Evolutionary conservation across 768 basidiomycete species (phyloP).

Genomic region (Xerocomus potaroensis): DNA sequence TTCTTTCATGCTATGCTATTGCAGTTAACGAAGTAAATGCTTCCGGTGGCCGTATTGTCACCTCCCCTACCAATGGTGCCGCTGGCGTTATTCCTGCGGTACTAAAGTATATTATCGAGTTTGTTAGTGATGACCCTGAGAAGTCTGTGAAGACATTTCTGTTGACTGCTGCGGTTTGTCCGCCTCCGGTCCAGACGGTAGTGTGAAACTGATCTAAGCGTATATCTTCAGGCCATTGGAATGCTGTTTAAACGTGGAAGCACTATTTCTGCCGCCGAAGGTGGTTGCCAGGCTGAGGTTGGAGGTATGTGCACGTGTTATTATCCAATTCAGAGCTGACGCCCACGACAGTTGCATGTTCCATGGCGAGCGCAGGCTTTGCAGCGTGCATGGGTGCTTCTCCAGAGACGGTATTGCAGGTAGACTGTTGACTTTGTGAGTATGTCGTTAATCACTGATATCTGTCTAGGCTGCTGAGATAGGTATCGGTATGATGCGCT

Average conservation of each 20-base stretch:
- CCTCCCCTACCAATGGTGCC: slow-evolving; percentile 91
- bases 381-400: slow-evolving; percentile 92
- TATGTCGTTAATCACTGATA: background rate
- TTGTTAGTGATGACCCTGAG: slow-evolving; percentile 87
- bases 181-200: background rate
- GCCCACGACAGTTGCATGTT: slow-evolving; percentile 69
- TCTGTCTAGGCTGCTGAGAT: slow-evolving; percentile 72
- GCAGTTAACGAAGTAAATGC: slow-evolving; percentile 96
- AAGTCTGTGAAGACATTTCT: slow-evolving; percentile 87
- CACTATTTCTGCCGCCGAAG: slow-evolving; percentile 94
- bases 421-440: slow-evolving; percentile 22
- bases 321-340: background rate
- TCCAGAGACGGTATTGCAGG: slow-evolving; percentile 79
- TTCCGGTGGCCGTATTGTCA: slow-evolving; percentile 89
- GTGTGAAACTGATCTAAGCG: slow-evolving; percentile 8
- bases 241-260: slow-evolving; percentile 98
- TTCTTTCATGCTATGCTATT: slow-evolving; percentile 90
- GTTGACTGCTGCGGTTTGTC: slow-evolving; percentile 75
- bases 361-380: slow-evolving; percentile 94
- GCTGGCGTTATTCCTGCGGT: slow-evolving; percentile 92
- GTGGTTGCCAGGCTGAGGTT: slow-evolving; percentile 93
- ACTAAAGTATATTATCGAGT: slow-evolving; percentile 87
- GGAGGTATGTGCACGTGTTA: slow-evolving; percentile 52
- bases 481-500: slow-evolving; percentile 62
- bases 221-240: slow-evolving; percentile 62